phyloP scores from a whole-genome alignment of 192 early-diverging fungal genomes.

The Backusella macrospora region DNA sequence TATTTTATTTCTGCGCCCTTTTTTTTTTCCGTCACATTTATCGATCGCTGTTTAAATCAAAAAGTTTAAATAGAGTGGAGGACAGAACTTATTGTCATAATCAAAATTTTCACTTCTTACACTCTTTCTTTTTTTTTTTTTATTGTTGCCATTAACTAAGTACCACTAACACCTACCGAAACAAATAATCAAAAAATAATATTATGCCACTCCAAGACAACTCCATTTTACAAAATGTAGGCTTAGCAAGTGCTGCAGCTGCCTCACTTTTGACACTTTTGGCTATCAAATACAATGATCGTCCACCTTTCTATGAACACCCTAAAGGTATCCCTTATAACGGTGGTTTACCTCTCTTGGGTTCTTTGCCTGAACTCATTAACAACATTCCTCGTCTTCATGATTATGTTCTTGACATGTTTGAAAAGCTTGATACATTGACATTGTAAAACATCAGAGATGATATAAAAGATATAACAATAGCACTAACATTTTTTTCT shows the following conservation, averaged over 20 bases:
- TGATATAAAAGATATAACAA: not conserved
- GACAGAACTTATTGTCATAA: not conserved
- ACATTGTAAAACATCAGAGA: conserved; percentile 4
- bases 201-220: not conserved
- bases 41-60: not conserved
- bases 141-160: not conserved
- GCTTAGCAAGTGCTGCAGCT: not conserved
- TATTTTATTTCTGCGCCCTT: not conserved
- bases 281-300: conserved; percentile 33
- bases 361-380: conserved; percentile 19
- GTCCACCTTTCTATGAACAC: conserved; percentile 27
- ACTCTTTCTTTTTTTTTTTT: not conserved
- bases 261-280: conserved; percentile 7
- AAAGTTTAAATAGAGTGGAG: not conserved
- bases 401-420: conserved; percentile 16
- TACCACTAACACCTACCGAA: not conserved
- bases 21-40: not conserved
- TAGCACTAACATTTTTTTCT: not conserved
- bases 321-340: conserved; percentile 14
- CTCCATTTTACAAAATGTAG: not conserved
- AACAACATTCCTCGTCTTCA: conserved; percentile 13
- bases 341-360: conserved; percentile 27
- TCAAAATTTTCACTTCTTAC: not conserved
- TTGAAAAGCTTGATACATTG: conserved; percentile 27
- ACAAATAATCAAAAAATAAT: not conserved